A percentile compares a stretch with the other conserved stretches of the same genome.
These are phyloP conservation scores for Prunus mongolica DNA, from an alignment of 306 rosid genomes.

Conservation along the genomic window DNA sequence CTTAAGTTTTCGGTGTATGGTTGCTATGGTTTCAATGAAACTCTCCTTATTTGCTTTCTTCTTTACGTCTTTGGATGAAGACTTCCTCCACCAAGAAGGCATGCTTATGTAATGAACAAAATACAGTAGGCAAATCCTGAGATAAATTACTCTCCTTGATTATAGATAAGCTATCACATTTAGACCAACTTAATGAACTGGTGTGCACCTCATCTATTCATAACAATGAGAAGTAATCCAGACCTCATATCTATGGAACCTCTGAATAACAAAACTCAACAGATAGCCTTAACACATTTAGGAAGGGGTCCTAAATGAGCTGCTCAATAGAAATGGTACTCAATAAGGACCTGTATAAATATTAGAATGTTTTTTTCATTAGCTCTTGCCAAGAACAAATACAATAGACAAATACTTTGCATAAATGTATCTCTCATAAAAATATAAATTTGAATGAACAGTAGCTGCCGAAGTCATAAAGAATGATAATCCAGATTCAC, in stretches of 20 bases:
- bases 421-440: neutral
- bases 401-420: neutral
- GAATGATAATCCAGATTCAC: neutral
- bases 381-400: constrained; percentile 24
- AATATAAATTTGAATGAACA: neutral
- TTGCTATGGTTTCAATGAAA: constrained; percentile 58
- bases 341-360: constrained; percentile 35
- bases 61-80: constrained; percentile 77
- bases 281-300: constrained; percentile 6
- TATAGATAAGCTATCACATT: constrained; percentile 27
- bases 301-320: constrained; percentile 14
- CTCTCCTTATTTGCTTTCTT: constrained; percentile 70
- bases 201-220: constrained; percentile 19
- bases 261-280: constrained; percentile 8
- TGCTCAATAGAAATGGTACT: constrained; percentile 1
- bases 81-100: constrained; percentile 91
- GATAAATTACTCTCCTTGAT: constrained; percentile 18
- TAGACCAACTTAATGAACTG: constrained; percentile 20
- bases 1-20: constrained; percentile 68
- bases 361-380: constrained; percentile 18
- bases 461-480: neutral
- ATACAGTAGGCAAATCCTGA: constrained; percentile 14
- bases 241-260: constrained; percentile 13
- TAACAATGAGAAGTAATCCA: constrained; percentile 15
- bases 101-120: constrained; percentile 33